These are phyloP conservation scores for Phallus indusiatus DNA, from an alignment of 768 basidiomycete species.

Conservation along the genomic window DNA sequence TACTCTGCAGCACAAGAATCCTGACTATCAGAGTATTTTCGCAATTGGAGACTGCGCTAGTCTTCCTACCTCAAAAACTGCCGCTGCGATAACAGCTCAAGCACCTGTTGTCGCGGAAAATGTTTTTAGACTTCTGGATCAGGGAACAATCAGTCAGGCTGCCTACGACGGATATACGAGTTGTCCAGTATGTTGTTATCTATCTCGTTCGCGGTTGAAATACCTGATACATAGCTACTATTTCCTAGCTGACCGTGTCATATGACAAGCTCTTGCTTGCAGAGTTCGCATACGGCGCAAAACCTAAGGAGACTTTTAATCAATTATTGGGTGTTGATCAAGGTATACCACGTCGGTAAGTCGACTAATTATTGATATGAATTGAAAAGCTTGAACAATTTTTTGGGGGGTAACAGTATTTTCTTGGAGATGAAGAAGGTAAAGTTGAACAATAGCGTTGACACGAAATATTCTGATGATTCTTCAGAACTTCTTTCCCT, in stretches of 20 bases:
- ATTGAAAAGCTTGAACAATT: neutral
- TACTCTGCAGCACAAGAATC: slow-evolving; percentile 79
- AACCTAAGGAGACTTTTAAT: slow-evolving; percentile 81
- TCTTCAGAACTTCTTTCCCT: slow-evolving; percentile 54
- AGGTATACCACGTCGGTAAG: slow-evolving; percentile 60
- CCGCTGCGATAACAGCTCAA: slow-evolving; percentile 87
- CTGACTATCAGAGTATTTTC: slow-evolving; percentile 73
- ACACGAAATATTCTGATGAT: slow-evolving; percentile 15
- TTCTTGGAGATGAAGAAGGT: slow-evolving; percentile 90
- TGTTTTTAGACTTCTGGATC: slow-evolving; percentile 63
- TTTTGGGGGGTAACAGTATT: slow-evolving; percentile 27
- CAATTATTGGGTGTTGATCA: slow-evolving; percentile 57
- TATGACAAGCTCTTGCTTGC: slow-evolving; percentile 53
- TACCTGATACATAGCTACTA: neutral
- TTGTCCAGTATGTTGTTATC: slow-evolving; percentile 54
- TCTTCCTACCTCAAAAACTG: slow-evolving; percentile 92
- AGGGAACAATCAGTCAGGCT: slow-evolving; percentile 59
- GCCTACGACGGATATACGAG: slow-evolving; percentile 84
- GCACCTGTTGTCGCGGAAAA: slow-evolving; percentile 89
- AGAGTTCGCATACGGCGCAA: slow-evolving; percentile 89
- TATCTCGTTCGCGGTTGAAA: neutral
- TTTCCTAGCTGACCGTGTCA: slow-evolving; percentile 20
- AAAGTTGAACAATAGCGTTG: slow-evolving; percentile 7
- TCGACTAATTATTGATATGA: slow-evolving; percentile 3
- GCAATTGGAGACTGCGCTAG: slow-evolving; percentile 88